Percentiles rank a stretch among this genome's conserved stretches.
Evolutionary conservation across 2,329 filamentous ascomycete genomes (phyloP).

Genomic region (Balansia obtecta): DNA sequence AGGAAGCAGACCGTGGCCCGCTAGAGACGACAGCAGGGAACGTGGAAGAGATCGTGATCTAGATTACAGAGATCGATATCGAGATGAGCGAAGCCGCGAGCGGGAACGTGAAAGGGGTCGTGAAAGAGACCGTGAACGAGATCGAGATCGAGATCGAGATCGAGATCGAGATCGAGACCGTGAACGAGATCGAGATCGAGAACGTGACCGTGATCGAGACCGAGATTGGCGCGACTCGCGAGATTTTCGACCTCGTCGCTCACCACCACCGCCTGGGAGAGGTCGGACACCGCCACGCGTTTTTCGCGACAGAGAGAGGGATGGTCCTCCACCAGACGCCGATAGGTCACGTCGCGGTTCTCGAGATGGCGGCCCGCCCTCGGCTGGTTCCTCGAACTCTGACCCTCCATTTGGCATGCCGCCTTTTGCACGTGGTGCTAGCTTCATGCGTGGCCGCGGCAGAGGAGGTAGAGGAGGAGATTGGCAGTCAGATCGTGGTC

Average conservation of each 20-base stretch:
- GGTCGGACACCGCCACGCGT: slow-evolving; percentile 56
- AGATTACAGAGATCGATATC: slow-evolving; percentile 5
- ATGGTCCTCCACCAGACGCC: slow-evolving; percentile 51
- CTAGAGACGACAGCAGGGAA: slow-evolving; percentile 49
- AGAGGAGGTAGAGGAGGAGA: slow-evolving; percentile 31
- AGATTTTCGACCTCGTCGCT: slow-evolving; percentile 36
- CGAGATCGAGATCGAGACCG: slow-evolving; percentile 47
- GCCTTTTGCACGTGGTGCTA: slow-evolving; percentile 41
- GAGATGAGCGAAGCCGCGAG: slow-evolving; percentile 30
- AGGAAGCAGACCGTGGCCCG: slow-evolving; percentile 43
- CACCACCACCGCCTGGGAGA: slow-evolving; percentile 44
- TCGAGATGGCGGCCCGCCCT: slow-evolving; percentile 56
- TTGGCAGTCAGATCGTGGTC: slow-evolving; percentile 32
- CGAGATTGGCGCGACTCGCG: slow-evolving; percentile 30
- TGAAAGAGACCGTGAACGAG: not conserved
- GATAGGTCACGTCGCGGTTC: slow-evolving; percentile 56
- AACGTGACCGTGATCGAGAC: slow-evolving; percentile 42
- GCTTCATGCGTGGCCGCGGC: slow-evolving; percentile 41
- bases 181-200: slow-evolving; percentile 30
- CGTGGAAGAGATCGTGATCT: slow-evolving; percentile 21
- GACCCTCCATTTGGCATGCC: slow-evolving; percentile 47
- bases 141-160: slow-evolving; percentile 21
- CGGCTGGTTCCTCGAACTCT: slow-evolving; percentile 57
- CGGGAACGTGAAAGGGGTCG: slow-evolving; percentile 33
- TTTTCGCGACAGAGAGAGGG: slow-evolving; percentile 46